Evolutionary conservation across 208 protist genomes (phyloP).

Genomic region (Tritrichomonas foetus): DNA sequence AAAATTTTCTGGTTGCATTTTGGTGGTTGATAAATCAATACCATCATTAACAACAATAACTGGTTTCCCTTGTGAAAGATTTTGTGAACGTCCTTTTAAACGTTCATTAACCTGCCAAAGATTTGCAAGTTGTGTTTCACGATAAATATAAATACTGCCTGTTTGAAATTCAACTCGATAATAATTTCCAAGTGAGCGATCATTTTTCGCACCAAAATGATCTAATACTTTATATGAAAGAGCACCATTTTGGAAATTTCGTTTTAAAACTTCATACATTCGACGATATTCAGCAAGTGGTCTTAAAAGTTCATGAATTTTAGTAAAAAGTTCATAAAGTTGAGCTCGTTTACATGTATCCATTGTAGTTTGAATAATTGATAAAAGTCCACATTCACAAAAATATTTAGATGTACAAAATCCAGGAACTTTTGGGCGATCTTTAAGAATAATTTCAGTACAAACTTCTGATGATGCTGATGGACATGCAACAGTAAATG

Average conservation of each 20-base stretch:
- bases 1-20: neutral
- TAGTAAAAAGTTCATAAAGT: neutral
- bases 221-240: neutral
- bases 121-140: neutral
- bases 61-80: neutral
- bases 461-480: neutral
- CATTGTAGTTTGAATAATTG: neutral
- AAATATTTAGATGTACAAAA: constrained; percentile 9
- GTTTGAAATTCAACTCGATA: neutral
- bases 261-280: neutral
- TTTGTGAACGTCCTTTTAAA: neutral
- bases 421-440: neutral
- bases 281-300: neutral
- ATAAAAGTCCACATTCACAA: neutral
- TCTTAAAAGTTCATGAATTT: neutral
- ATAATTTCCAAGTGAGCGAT: neutral
- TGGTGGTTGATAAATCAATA: neutral
- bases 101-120: neutral
- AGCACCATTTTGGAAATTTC: neutral
- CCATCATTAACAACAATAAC: neutral
- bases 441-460: neutral
- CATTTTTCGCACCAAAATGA: neutral
- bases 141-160: neutral
- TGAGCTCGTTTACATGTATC: neutral
- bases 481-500: neutral